Conservation (phyloP, 345 rosid species). For the Camelina sativa region DNA sequence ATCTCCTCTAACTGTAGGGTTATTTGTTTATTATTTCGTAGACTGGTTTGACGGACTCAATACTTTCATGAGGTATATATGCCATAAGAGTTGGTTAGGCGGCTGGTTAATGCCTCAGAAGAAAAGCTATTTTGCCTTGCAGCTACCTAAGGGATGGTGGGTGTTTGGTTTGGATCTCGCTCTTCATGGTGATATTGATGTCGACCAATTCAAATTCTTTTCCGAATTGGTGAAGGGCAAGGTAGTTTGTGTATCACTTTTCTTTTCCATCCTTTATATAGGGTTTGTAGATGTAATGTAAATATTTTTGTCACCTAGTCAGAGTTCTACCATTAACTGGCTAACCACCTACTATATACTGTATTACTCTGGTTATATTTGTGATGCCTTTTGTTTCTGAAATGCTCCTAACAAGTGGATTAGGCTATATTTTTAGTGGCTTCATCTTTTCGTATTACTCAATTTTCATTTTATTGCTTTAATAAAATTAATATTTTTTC, state of each 20-base stretch:
- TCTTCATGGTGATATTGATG: conserved; percentile 97
- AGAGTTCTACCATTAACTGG: conserved; percentile 18
- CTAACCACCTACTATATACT: not conserved
- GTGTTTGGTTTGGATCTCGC: conserved; percentile 98
- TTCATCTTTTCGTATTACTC: conserved; percentile 20
- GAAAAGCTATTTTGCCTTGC: conserved; percentile 97
- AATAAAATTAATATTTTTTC: conserved; percentile 17
- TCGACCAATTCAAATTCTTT: conserved; percentile 97
- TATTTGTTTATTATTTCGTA: conserved; percentile 30
- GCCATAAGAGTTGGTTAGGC: conserved; percentile 99
- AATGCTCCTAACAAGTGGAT: conserved; percentile 10
- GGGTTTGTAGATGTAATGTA: conserved; percentile 10
- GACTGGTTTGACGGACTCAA: conserved; percentile 99
- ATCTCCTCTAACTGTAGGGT: conserved; percentile 12
- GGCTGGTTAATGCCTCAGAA: conserved; percentile 99
- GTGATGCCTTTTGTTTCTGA: not conserved
- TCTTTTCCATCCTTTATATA: not conserved
- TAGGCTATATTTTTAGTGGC: conserved; percentile 19
- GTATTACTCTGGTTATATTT: not conserved
- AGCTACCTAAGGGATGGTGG: conserved; percentile 96
- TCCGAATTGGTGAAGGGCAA: conserved; percentile 72
- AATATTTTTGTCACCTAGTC: not conserved
- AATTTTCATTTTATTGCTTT: conserved; percentile 1
- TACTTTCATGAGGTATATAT: conserved; percentile 97
- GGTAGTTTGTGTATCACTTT: conserved; percentile 54